Percentiles rank a stretch among this genome's conserved stretches.
These are phyloP conservation scores for Lichtheimia ramosa DNA, from an alignment of 371 early-diverging fungal genomes.

Conservation along the genomic window DNA sequence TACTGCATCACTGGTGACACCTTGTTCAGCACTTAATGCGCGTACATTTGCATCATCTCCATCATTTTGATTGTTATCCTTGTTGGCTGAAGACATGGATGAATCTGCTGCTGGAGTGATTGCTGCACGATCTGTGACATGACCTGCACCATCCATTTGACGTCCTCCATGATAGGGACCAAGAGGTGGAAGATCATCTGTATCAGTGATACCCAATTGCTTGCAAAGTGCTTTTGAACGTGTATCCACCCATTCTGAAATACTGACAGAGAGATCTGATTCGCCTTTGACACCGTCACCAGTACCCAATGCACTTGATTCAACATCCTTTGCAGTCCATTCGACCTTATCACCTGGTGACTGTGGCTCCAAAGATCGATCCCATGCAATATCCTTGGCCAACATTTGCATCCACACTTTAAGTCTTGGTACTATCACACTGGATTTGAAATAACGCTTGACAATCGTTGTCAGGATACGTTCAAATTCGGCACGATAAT, in stretches of 20 bases:
- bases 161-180: constrained; percentile 32
- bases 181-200: constrained; percentile 40
- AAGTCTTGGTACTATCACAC: constrained; percentile 45
- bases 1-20: no score
- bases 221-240: constrained; percentile 30
- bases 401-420: constrained; percentile 53
- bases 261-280: constrained; percentile 4
- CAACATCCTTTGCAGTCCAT: constrained; percentile 43
- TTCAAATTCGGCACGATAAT: constrained; percentile 47
- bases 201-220: constrained; percentile 34
- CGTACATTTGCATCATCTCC: no score
- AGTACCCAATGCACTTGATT: constrained; percentile 30
- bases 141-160: constrained; percentile 7
- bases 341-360: constrained; percentile 44
- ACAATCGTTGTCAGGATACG: constrained; percentile 49
- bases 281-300: constrained; percentile 14
- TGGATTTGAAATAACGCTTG: constrained; percentile 55
- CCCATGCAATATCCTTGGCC: constrained; percentile 55
- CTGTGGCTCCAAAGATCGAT: constrained; percentile 31
- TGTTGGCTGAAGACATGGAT: no score
- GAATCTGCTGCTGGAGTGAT: no score
- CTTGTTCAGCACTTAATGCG: no score
- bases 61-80: no score
- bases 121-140: not conserved
- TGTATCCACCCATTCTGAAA: constrained; percentile 33